Percentiles rank a stretch among this genome's conserved stretches.
These are phyloP conservation scores for Coemansia sp. DNA, from an alignment of 192 early-diverging fungal species.

Conservation along the genomic window DNA sequence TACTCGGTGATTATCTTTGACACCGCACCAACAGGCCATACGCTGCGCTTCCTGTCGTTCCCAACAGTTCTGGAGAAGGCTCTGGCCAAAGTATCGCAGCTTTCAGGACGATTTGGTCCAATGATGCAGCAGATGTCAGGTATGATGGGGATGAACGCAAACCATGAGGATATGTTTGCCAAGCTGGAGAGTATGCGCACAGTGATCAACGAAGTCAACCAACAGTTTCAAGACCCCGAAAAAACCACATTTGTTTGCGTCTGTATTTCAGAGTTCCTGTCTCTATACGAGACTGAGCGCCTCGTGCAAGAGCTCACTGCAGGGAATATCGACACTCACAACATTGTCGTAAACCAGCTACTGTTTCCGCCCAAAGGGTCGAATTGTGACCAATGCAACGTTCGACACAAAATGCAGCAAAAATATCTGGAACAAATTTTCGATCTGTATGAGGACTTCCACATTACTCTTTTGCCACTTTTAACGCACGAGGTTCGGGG, in stretches of 20 bases:
- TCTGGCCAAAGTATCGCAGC: constrained; percentile 89
- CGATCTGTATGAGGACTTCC: constrained; percentile 99
- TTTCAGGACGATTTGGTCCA: constrained; percentile 92
- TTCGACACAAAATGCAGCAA: constrained; percentile 97
- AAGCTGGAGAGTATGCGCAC: constrained; percentile 96
- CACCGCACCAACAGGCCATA: constrained; percentile 99
- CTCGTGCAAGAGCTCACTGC: constrained; percentile 99
- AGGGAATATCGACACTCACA: constrained; percentile 98
- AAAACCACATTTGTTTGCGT: constrained; percentile 99
- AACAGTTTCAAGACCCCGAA: constrained; percentile 99
- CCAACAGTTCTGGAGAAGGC: constrained; percentile 98
- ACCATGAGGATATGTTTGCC: constrained; percentile 92
- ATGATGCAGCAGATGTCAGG: constrained; percentile 87
- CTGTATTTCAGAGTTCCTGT: constrained; percentile 99
- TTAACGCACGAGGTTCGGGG: constrained; percentile 97
- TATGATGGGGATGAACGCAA: constrained; percentile 84
- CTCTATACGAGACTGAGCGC: constrained; percentile 98
- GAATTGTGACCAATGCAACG: constrained; percentile 86
- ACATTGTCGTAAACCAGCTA: constrained; percentile 98
- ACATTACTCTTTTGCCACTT: constrained; percentile 91
- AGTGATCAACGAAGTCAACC: constrained; percentile 96
- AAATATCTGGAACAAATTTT: constrained; percentile 99
- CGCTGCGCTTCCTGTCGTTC: constrained; percentile 98
- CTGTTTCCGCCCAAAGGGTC: constrained; percentile 88
- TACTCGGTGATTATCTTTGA: constrained; percentile 99